phyloP scores from a whole-genome alignment of 1,284 basidiomycete genomes.

The Cutaneotrichosporon sp. region DNA sequence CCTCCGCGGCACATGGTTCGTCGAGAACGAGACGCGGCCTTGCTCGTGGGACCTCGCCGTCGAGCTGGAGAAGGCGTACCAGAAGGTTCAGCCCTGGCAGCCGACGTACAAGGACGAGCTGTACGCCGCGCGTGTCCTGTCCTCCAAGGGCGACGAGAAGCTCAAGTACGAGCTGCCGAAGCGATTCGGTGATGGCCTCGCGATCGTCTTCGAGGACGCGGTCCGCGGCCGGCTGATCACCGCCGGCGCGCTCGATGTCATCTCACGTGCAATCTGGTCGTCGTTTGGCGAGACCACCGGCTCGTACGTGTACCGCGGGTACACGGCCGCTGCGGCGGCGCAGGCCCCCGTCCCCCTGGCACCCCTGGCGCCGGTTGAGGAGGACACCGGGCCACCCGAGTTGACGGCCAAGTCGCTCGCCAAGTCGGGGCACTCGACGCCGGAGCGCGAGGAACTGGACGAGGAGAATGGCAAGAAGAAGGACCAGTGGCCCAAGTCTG shows the following conservation, averaged over 20 bases:
- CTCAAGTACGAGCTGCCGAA: conserved; percentile 55
- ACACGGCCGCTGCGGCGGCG: conserved; percentile 47
- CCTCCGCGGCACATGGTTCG: conserved; percentile 59
- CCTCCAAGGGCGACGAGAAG: conserved; percentile 59
- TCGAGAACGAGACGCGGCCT: conserved; percentile 54
- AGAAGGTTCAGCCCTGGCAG: conserved; percentile 54
- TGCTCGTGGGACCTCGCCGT: conserved; percentile 56
- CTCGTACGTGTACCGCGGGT: conserved; percentile 56
- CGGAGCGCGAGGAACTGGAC: conserved; percentile 22
- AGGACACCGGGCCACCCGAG: background rate
- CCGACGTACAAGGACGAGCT: conserved; percentile 59
- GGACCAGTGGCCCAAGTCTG: conserved; percentile 3
- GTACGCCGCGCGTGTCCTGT: conserved; percentile 55
- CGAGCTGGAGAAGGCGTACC: conserved; percentile 58
- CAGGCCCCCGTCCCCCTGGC: background rate
- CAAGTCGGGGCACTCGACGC: conserved; percentile 34
- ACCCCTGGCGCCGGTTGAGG: background rate
- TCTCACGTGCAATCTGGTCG: conserved; percentile 51
- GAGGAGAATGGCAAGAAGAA: conserved; percentile 15
- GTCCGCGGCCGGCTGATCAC: conserved; percentile 55
- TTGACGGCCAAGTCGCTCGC: background rate
- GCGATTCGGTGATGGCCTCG: conserved; percentile 49
- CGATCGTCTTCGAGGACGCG: conserved; percentile 58
- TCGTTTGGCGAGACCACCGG: conserved; percentile 48
- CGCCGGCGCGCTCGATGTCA: conserved; percentile 44